These are phyloP conservation scores for Sugiyamaella valdiviana DNA, from an alignment of 805 yeast genomes.

Conservation along the genomic window DNA sequence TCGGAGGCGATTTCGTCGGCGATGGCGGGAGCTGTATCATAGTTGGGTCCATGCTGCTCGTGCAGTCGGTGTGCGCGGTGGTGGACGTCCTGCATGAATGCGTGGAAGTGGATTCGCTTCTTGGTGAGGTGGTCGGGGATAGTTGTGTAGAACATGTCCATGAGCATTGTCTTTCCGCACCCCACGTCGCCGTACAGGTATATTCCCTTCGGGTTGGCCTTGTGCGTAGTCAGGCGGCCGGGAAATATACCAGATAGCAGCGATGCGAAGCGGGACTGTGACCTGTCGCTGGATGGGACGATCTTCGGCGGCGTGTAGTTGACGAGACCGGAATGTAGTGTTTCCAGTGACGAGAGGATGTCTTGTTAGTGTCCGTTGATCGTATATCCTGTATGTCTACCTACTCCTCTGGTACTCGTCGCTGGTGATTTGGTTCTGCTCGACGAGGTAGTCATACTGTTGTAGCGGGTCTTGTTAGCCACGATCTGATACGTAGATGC, in stretches of 20 bases:
- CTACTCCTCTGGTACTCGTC: conserved; percentile 69
- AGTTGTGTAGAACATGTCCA: conserved; percentile 89
- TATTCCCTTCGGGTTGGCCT: conserved; percentile 64
- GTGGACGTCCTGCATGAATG: conserved; percentile 92
- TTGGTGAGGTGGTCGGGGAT: conserved; percentile 74
- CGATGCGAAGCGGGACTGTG: conserved; percentile 26
- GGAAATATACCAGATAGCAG: conserved; percentile 19
- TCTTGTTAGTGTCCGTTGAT: conserved; percentile 19
- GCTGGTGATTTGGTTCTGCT: conserved; percentile 37
- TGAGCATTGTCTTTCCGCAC: conserved; percentile 96
- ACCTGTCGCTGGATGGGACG: conserved; percentile 42
- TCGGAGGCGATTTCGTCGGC: conserved; percentile 77
- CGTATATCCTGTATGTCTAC: not conserved
- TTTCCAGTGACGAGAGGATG: conserved; percentile 56
- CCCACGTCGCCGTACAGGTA: conserved; percentile 97
- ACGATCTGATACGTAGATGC: not conserved
- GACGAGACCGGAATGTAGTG: conserved; percentile 49
- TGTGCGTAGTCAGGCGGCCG: conserved; percentile 1
- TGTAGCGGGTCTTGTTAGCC: conserved; percentile 24
- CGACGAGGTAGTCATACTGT: conserved; percentile 32
- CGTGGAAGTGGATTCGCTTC: conserved; percentile 86
- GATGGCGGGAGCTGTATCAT: conserved; percentile 75
- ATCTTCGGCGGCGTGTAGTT: conserved; percentile 55
- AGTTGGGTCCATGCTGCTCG: conserved; percentile 55
- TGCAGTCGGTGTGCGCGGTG: conserved; percentile 76